Evolutionary conservation across 805 yeast genomes (phyloP).

Genomic region (Metschnikowia similis): DNA sequence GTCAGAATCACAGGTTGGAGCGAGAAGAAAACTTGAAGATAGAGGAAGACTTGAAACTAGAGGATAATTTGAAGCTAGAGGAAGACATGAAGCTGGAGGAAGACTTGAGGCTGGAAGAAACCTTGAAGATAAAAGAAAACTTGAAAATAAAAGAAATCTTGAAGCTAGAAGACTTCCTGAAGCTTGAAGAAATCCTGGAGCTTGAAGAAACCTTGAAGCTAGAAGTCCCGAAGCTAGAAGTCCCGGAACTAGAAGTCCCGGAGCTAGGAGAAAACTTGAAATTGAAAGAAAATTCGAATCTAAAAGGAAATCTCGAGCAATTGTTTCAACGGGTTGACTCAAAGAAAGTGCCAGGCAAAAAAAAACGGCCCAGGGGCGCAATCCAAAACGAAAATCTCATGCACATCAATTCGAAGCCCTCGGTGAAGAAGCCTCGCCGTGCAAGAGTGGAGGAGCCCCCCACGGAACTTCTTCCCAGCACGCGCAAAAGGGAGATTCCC

Average conservation of each 20-base stretch:
- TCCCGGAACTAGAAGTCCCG: too few species aligned
- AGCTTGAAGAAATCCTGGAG: too few species aligned
- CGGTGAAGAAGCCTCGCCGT: slow-evolving; percentile 5
- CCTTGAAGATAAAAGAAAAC: background rate
- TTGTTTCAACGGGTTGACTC: too few species aligned
- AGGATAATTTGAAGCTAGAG: too few species aligned
- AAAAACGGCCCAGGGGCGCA: slow-evolving; percentile 7
- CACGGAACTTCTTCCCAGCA: slow-evolving; percentile 11
- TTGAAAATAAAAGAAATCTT: too few species aligned
- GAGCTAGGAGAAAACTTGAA: too few species aligned
- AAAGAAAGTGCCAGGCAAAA: background rate
- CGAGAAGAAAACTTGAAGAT: background rate
- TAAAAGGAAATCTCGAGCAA: too few species aligned
- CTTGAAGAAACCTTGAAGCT: too few species aligned
- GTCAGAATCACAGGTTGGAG: too few species aligned
- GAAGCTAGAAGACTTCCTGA: too few species aligned
- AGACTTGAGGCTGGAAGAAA: background rate
- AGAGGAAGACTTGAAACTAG: background rate
- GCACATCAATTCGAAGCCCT: slow-evolving; percentile 9
- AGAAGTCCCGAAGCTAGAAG: background rate
- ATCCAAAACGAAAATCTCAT: slow-evolving; percentile 10
- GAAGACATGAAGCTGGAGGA: too few species aligned
- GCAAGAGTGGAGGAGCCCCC: slow-evolving; percentile 3
- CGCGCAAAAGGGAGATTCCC: slow-evolving; percentile 42
- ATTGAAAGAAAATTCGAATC: too few species aligned